Evolutionary conservation across 176 grass and related monocot genomes (phyloP).

Genomic region (Avena atlantica): DNA sequence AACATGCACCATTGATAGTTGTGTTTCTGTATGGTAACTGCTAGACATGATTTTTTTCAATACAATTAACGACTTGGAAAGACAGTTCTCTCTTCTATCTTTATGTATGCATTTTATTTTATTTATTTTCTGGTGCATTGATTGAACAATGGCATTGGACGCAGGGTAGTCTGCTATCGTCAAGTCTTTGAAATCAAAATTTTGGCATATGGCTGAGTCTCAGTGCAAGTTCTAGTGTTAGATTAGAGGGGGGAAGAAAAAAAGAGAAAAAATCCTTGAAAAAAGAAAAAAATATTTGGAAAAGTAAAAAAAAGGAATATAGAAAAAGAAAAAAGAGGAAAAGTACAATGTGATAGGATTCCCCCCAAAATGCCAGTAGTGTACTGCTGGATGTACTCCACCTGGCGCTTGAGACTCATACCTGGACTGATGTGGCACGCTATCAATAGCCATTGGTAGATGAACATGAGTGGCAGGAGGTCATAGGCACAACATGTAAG

Average conservation of each 20-base stretch:
- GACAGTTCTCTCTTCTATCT: not conserved
- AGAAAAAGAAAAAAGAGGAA: not conserved
- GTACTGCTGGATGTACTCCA: not conserved
- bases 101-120: conserved; percentile 9
- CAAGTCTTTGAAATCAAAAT: conserved; percentile 63
- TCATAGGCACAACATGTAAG: conserved; percentile 60
- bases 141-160: conserved; percentile 61
- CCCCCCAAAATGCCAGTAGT: conserved; percentile 35
- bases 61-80: not conserved
- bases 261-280: conserved; percentile 19
- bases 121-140: conserved; percentile 39
- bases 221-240: conserved; percentile 56
- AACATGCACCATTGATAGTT: not conserved
- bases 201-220: conserved; percentile 50
- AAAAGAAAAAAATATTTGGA: conserved; percentile 32
- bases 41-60: not conserved
- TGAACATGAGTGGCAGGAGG: conserved; percentile 47
- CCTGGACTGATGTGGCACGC: conserved; percentile 45
- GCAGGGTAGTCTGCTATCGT: conserved; percentile 70
- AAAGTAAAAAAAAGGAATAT: conserved; percentile 22
- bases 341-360: conserved; percentile 36
- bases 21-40: not conserved
- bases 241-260: conserved; percentile 48
- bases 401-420: conserved; percentile 47
- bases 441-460: conserved; percentile 49